Conservation (phyloP, 176 grass and related monocot genomes). For the Elymus sibiricus region DNA sequence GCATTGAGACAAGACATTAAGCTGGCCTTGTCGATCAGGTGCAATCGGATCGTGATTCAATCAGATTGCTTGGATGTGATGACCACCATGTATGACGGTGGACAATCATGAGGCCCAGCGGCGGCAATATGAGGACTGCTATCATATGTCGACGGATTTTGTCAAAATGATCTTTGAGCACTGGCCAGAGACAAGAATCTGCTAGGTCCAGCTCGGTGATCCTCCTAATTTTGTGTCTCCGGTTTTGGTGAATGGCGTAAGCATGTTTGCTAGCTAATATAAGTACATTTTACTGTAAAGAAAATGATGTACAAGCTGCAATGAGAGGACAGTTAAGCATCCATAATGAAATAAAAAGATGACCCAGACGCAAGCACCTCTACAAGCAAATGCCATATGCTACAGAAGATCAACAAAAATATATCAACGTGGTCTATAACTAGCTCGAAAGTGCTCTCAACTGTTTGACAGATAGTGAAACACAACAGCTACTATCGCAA, state of each 20-base stretch:
- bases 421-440: conserved; percentile 7
- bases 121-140: not conserved
- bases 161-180: not conserved
- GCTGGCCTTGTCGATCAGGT: not conserved
- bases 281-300: not conserved
- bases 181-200: not conserved
- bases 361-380: not conserved
- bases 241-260: not conserved
- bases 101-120: not conserved
- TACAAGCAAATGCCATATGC: conserved; percentile 21
- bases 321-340: not conserved
- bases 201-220: not conserved
- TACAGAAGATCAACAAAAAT: conserved; percentile 26
- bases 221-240: not conserved
- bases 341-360: conserved; percentile 12
- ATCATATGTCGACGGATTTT: not conserved
- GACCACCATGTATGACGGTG: not conserved
- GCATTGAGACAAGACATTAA: not conserved
- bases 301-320: not conserved
- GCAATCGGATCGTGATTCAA: not conserved
- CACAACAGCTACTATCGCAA: conserved; percentile 29
- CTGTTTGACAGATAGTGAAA: conserved; percentile 42
- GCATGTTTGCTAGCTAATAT: not conserved
- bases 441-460: conserved; percentile 23
- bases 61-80: not conserved